A percentile compares a stretch with the other conserved stretches of the same genome.
phyloP scores from a whole-genome alignment of 805 yeast genomes.

The Jamesozyma piceae region DNA sequence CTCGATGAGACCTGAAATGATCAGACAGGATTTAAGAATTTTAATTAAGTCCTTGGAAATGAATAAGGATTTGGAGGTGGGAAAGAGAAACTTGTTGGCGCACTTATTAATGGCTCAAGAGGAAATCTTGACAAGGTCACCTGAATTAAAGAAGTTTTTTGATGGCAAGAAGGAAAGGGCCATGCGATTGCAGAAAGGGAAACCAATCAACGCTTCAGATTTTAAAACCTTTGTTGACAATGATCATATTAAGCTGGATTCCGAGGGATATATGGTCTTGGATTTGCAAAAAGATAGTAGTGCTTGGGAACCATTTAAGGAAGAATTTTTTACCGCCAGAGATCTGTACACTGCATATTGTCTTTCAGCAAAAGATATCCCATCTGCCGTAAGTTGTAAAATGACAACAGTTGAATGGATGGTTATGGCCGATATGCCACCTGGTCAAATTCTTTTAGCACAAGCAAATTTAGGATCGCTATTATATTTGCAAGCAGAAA shows the following conservation, averaged over 20 bases:
- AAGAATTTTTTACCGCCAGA: constrained; percentile 69
- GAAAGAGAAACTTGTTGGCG: constrained; percentile 50
- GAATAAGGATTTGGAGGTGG: constrained; percentile 39
- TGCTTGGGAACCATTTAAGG: constrained; percentile 65
- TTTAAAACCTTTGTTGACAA: constrained; percentile 24
- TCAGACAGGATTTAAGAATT: constrained; percentile 63
- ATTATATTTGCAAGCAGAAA: constrained; percentile 57
- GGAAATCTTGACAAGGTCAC: constrained; percentile 42
- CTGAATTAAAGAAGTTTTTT: constrained; percentile 30
- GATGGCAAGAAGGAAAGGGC: constrained; percentile 24
- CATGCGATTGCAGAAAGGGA: constrained; percentile 11
- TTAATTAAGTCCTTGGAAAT: constrained; percentile 59
- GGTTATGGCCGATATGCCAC: constrained; percentile 60
- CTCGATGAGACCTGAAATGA: constrained; percentile 42
- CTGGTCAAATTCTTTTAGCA: constrained; percentile 53
- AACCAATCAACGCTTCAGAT: constrained; percentile 10
- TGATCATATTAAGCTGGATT: constrained; percentile 22
- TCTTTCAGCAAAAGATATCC: constrained; percentile 57
- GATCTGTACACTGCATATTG: constrained; percentile 68
- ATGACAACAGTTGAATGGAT: constrained; percentile 59
- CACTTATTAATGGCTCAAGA: constrained; percentile 59
- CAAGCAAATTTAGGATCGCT: constrained; percentile 66
- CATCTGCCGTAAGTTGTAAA: constrained; percentile 51
- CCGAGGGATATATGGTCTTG: constrained; percentile 26
- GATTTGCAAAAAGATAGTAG: constrained; percentile 35